Percentiles rank a stretch among this genome's conserved stretches.
phyloP scores from a whole-genome alignment of 129 eudicot genomes.

The Lactuca sativa region DNA sequence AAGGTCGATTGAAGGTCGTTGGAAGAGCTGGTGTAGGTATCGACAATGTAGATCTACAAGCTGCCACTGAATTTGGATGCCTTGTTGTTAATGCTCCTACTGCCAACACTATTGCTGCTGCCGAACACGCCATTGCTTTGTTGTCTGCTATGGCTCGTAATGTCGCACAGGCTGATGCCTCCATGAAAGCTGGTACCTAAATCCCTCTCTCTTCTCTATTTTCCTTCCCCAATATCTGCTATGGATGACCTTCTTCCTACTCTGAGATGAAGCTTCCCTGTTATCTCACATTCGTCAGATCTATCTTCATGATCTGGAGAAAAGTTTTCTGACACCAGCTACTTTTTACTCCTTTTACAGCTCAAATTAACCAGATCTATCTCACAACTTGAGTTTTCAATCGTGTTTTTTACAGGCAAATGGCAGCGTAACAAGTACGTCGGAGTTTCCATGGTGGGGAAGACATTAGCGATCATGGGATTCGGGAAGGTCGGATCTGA shows the following conservation, averaged over 20 bases:
- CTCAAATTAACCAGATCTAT: neutral
- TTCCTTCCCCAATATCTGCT: neutral
- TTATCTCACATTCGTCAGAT: neutral
- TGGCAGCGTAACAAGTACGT: slow-evolving; percentile 73
- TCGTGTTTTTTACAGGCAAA: slow-evolving; percentile 47
- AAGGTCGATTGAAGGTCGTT: slow-evolving; percentile 70
- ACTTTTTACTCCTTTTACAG: neutral
- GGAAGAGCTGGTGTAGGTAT: slow-evolving; percentile 86
- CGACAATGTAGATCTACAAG: slow-evolving; percentile 79
- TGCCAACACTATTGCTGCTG: slow-evolving; percentile 79
- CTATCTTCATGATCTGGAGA: neutral
- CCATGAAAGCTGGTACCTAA: slow-evolving; percentile 64
- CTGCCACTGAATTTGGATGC: slow-evolving; percentile 77
- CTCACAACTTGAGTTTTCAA: neutral
- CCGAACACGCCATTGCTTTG: slow-evolving; percentile 77
- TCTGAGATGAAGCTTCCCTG: neutral
- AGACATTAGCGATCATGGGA: slow-evolving; percentile 75
- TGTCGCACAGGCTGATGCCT: slow-evolving; percentile 74
- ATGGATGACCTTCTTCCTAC: neutral
- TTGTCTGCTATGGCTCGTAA: slow-evolving; percentile 70
- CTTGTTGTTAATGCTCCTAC: slow-evolving; percentile 88
- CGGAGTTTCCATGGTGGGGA: slow-evolving; percentile 77
- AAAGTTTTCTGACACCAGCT: neutral
- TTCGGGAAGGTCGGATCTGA: slow-evolving; percentile 84
- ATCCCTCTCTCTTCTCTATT: neutral